phyloP scores from a whole-genome alignment of 495 filamentous ascomycete species.

The Talaromyces wortmannii region DNA sequence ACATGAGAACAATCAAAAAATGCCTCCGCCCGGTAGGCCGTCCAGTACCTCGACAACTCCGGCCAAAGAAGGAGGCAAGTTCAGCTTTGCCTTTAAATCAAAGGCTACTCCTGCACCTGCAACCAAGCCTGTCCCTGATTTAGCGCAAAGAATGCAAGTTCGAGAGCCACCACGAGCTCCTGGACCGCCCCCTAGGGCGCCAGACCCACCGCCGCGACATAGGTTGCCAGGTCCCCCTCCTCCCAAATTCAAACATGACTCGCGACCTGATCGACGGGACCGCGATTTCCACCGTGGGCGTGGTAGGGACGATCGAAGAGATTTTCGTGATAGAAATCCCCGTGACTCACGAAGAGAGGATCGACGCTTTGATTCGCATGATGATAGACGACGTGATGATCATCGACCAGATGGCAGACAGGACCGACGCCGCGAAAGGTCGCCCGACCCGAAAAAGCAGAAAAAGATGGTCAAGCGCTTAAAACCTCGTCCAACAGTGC shows the following conservation, averaged over 20 bases:
- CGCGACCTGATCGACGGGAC: slow-evolving; percentile 32
- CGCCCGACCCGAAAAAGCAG: slow-evolving; percentile 46
- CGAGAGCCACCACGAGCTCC: slow-evolving; percentile 38
- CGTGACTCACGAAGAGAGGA: slow-evolving; percentile 39
- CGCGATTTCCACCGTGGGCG: slow-evolving; percentile 30
- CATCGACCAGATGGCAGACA: slow-evolving; percentile 25
- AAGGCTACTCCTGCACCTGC: slow-evolving; percentile 51
- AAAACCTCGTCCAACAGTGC: slow-evolving; percentile 64
- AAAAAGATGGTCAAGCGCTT: slow-evolving; percentile 63
- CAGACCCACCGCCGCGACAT: slow-evolving; percentile 27
- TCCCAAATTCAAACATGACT: slow-evolving; percentile 35
- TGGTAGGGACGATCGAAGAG: slow-evolving; percentile 31
- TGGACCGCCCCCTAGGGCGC: slow-evolving; percentile 32
- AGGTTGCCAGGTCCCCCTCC: slow-evolving; percentile 26
- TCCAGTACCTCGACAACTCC: slow-evolving; percentile 42
- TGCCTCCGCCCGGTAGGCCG: slow-evolving; percentile 43
- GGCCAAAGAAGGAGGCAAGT: slow-evolving; percentile 58
- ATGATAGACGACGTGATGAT: slow-evolving; percentile 29
- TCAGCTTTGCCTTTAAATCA: slow-evolving; percentile 82
- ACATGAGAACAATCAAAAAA: slow-evolving; percentile 26
- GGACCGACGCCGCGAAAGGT: slow-evolving; percentile 33
- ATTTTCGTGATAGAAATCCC: slow-evolving; percentile 38
- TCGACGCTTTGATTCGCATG: slow-evolving; percentile 29
- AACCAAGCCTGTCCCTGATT: slow-evolving; percentile 64
- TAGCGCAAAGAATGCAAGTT: slow-evolving; percentile 61